Conservation (phyloP, 768 basidiomycete species). For the Crucibulum laeve region DNA sequence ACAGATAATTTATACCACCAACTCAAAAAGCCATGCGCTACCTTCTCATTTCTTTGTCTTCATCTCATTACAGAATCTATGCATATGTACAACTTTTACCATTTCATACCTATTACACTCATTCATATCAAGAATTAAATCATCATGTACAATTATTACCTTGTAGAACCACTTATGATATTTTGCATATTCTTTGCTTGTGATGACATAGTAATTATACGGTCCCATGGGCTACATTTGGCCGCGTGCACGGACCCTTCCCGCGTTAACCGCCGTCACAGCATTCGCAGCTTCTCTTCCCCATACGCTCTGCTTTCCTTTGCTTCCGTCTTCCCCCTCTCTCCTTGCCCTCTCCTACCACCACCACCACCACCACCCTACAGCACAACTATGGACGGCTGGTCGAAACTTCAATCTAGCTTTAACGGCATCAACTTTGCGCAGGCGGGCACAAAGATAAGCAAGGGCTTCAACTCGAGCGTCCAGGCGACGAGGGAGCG, state of each 20-base stretch:
- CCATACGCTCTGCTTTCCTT: not conserved
- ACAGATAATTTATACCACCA: not conserved
- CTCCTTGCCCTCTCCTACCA: not conserved
- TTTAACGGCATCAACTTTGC: conserved; percentile 64
- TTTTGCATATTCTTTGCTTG: no score
- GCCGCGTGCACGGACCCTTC: no score
- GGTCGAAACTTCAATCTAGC: conserved; percentile 66
- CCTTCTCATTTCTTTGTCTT: no score
- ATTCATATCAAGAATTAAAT: no score
- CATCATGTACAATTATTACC: no score
- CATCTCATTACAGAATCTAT: no score
- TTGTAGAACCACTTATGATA: no score
- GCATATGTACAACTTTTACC: no score
- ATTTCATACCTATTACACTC: no score
- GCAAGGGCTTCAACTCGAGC: conserved; percentile 76
- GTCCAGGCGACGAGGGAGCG: conserved; percentile 86
- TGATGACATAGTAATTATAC: no score
- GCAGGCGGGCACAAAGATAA: conserved; percentile 69
- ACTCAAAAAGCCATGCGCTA: not conserved
- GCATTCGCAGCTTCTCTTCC: not conserved
- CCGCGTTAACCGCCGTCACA: no score
- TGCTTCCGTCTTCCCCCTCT: not conserved
- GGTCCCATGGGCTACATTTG: no score
- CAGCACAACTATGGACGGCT: conserved; percentile 44
- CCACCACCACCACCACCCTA: not conserved